Percentiles rank a stretch among this genome's conserved stretches.
These are phyloP conservation scores for Apiospora malaysiana DNA, from an alignment of 2,329 filamentous ascomycete genomes.

Conservation along the genomic window DNA sequence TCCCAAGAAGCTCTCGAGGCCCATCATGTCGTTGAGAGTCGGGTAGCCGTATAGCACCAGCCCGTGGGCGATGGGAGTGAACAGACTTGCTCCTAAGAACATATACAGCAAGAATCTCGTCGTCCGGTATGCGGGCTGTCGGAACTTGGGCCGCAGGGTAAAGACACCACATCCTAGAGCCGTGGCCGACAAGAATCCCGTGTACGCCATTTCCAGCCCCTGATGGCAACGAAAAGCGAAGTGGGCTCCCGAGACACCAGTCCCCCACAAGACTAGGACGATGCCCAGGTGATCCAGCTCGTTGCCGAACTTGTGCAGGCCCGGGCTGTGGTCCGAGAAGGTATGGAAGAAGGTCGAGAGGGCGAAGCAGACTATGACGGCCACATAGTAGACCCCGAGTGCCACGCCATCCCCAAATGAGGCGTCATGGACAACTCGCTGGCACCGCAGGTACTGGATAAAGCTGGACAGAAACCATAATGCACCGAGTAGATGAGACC, in stretches of 20 bases:
- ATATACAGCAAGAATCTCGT: conserved; percentile 34
- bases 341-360: conserved; percentile 36
- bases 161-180: conserved; percentile 32
- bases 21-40: conserved; percentile 32
- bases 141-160: conserved; percentile 36
- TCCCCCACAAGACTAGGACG: conserved; percentile 37
- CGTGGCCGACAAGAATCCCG: conserved; percentile 30
- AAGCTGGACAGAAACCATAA: conserved; percentile 31
- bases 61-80: conserved; percentile 34
- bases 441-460: neutral
- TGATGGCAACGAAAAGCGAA: conserved; percentile 36
- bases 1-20: conserved; percentile 34
- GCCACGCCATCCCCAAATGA: conserved; percentile 26
- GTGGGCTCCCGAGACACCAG: conserved; percentile 34
- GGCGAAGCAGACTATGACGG: conserved; percentile 35
- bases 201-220: conserved; percentile 29
- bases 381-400: conserved; percentile 33
- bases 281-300: conserved; percentile 40
- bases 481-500: conserved; percentile 37
- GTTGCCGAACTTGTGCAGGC: conserved; percentile 36
- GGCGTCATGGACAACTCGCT: neutral
- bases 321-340: conserved; percentile 38
- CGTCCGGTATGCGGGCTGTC: conserved; percentile 33
- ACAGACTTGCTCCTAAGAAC: conserved; percentile 33
- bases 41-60: conserved; percentile 28